These are phyloP conservation scores for Bidens hawaiensis DNA, from an alignment of 140 eudicot genomes.

Conservation along the genomic window DNA sequence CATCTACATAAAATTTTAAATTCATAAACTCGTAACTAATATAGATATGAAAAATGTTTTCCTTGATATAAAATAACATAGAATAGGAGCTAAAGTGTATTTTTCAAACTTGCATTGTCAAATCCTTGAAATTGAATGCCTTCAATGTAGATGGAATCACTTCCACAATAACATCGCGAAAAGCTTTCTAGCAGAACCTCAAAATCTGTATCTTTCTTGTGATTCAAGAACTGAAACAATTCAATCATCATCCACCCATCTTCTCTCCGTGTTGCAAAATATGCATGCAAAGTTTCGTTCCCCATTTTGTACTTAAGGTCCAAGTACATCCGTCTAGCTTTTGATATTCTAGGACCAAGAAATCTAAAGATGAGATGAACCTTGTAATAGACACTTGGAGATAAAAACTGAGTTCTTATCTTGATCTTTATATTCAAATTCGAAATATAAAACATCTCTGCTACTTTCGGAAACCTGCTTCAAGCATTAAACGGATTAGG, in stretches of 20 bases:
- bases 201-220: background rate
- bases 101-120: slow-evolving; percentile 10
- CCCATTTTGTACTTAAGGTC: slow-evolving; percentile 6
- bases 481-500: background rate
- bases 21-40: background rate
- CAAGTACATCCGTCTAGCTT: slow-evolving; percentile 5
- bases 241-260: slow-evolving; percentile 14
- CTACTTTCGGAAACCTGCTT: slow-evolving; percentile 15
- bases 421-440: slow-evolving; percentile 3
- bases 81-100: background rate
- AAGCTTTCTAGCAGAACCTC: slow-evolving; percentile 8
- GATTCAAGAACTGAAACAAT: slow-evolving; percentile 9
- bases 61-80: background rate
- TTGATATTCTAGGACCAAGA: background rate
- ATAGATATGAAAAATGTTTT: background rate
- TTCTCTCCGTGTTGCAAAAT: slow-evolving; percentile 11
- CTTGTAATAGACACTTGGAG: background rate
- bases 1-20: background rate
- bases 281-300: slow-evolving; percentile 7
- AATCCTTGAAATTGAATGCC: slow-evolving; percentile 11
- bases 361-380: slow-evolving; percentile 9
- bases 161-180: slow-evolving; percentile 11
- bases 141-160: slow-evolving; percentile 9
- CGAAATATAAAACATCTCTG: background rate
- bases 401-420: background rate